A percentile compares a stretch with the other conserved stretches of the same genome.
Evolutionary conservation across 371 early-diverging fungal species (phyloP).

Genomic region (Mucor mucedo): DNA sequence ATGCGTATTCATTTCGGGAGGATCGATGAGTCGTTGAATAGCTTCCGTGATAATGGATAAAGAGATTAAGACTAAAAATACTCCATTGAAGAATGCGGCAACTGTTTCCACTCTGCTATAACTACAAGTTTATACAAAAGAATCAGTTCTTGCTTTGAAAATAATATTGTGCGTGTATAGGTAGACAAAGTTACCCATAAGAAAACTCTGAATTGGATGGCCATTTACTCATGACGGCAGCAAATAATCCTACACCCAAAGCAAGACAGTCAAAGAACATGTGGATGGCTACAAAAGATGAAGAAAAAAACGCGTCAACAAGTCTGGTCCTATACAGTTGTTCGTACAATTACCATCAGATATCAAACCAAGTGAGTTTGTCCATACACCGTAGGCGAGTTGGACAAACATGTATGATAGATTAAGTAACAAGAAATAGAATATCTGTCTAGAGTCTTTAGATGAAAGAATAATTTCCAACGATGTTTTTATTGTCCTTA

Average conservation of each 20-base stretch:
- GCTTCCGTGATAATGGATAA: conserved; percentile 91
- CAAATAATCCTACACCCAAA: conserved; percentile 83
- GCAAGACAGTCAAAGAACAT: conserved; percentile 98
- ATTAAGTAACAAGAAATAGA: conserved; percentile 90
- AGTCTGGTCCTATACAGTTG: background rate
- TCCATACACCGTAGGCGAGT: conserved; percentile 88
- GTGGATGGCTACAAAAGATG: conserved; percentile 74
- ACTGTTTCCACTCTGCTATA: conserved; percentile 90
- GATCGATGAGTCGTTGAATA: conserved; percentile 82
- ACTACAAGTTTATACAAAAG: conserved; percentile 39
- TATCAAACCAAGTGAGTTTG: conserved; percentile 91
- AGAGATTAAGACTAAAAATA: conserved; percentile 88
- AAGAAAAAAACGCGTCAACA: conserved; percentile 12
- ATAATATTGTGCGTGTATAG: background rate
- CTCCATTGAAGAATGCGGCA: conserved; percentile 91
- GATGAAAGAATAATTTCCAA: conserved; percentile 65
- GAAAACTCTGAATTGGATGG: conserved; percentile 77
- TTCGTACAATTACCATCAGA: conserved; percentile 73
- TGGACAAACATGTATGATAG: conserved; percentile 94
- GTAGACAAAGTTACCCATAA: conserved; percentile 64
- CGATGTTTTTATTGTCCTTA: conserved; percentile 48
- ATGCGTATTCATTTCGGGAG: conserved; percentile 88
- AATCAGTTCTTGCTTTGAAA: background rate
- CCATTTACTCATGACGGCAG: conserved; percentile 92
- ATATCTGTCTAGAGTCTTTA: conserved; percentile 86